phyloP scores from a whole-genome alignment of 441 rosid species.

The Eugenia klotzschiana region DNA sequence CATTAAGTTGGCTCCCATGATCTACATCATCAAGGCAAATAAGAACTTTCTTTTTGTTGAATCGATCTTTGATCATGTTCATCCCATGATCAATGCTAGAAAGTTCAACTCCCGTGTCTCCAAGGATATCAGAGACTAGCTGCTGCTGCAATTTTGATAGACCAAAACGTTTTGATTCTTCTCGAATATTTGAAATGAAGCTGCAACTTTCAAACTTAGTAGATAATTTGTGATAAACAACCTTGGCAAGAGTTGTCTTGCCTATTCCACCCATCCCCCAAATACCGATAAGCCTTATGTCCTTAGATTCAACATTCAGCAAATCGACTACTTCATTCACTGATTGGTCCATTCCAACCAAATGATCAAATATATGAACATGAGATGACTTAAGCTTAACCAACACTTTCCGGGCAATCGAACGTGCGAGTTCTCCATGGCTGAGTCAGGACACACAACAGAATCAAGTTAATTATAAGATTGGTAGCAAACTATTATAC shows the following conservation, averaged over 20 bases:
- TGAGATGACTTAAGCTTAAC: not conserved
- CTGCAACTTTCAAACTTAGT: not conserved
- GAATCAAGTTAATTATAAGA: not conserved
- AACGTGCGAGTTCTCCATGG: not conserved
- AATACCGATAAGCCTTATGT: not conserved
- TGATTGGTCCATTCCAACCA: not conserved
- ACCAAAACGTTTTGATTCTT: not conserved
- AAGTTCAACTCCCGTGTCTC: not conserved
- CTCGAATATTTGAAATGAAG: not conserved
- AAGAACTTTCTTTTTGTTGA: not conserved
- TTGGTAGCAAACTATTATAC: not conserved
- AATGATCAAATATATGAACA: not conserved
- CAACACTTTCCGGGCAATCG: not conserved
- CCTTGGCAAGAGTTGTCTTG: not conserved
- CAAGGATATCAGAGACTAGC: not conserved
- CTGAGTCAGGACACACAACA: not conserved
- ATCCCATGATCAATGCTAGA: not conserved
- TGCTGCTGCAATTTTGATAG: not conserved
- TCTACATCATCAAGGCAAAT: not conserved
- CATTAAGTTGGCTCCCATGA: not conserved
- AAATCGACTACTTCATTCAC: not conserved
- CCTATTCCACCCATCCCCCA: not conserved
- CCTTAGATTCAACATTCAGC: not conserved
- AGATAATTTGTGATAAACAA: not conserved
- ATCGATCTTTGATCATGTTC: not conserved